These are phyloP conservation scores for Wolfiporia cocos DNA, from an alignment of 1,284 basidiomycete species.

Conservation along the genomic window DNA sequence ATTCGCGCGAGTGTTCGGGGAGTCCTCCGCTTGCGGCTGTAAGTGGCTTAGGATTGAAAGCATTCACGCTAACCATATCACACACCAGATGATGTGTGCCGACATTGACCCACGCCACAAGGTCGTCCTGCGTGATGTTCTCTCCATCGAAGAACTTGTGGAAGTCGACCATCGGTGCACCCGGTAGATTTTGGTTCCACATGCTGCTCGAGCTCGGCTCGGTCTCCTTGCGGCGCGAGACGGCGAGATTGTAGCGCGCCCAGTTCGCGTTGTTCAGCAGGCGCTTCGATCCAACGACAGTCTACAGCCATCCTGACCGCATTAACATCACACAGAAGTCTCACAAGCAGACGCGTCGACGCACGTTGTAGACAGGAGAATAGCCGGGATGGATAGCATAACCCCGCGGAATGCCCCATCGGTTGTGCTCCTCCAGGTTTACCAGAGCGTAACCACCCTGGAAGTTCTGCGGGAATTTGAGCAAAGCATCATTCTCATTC, in stretches of 20 bases:
- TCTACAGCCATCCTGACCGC: conserved; percentile 26
- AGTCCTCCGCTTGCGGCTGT: conserved; percentile 53
- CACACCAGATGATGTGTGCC: conserved; percentile 54
- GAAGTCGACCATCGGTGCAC: conserved; percentile 52
- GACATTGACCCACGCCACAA: conserved; percentile 61
- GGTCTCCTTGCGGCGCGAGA: conserved; percentile 51
- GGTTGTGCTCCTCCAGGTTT: conserved; percentile 50
- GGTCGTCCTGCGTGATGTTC: conserved; percentile 51
- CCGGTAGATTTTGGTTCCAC: conserved; percentile 62
- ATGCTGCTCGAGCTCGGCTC: conserved; percentile 49
- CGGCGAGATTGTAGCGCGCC: conserved; percentile 57
- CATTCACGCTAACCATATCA: not conserved
- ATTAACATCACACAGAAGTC: not conserved
- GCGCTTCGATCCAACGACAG: conserved; percentile 51
- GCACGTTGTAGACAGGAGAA: conserved; percentile 44
- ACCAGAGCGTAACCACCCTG: conserved; percentile 53
- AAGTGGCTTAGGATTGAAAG: not conserved
- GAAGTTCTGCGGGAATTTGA: conserved; percentile 48
- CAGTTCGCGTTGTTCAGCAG: conserved; percentile 57
- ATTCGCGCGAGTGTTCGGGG: conserved; percentile 57
- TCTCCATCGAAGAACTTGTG: conserved; percentile 60
- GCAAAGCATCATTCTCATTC: conserved; percentile 49
- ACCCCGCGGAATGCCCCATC: conserved; percentile 50
- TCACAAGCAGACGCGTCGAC: conserved; percentile 12
- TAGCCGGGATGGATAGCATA: conserved; percentile 52